A percentile compares a stretch with the other conserved stretches of the same genome.
Conservation (phyloP, 345 rosid species). For the Populus euphratica region DNA sequence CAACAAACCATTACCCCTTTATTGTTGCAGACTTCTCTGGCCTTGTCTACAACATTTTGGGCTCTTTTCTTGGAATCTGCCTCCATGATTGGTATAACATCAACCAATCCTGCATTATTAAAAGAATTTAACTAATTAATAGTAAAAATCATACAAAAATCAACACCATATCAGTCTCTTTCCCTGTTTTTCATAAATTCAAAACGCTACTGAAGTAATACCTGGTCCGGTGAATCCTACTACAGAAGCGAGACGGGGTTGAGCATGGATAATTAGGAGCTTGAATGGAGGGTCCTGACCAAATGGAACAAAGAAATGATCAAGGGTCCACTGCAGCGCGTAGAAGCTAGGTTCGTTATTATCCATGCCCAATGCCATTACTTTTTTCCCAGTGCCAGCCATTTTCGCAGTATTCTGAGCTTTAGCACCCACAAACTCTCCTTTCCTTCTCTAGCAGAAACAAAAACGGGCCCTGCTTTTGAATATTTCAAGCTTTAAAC, state of each 20-base stretch:
- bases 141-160: background rate
- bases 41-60: constrained; percentile 19
- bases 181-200: too few species aligned
- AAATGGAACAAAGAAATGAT: constrained; percentile 44
- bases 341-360: constrained; percentile 46
- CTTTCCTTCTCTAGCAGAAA: background rate
- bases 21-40: constrained; percentile 24
- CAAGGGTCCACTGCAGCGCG: constrained; percentile 55
- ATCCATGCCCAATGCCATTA: constrained; percentile 50
- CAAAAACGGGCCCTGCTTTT: too few species aligned
- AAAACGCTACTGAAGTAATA: background rate
- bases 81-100: constrained; percentile 30
- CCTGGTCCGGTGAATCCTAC: constrained; percentile 44
- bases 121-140: background rate
- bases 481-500: too few species aligned
- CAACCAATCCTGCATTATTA: constrained; percentile 14
- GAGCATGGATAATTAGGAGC: constrained; percentile 51
- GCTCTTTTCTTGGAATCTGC: constrained; percentile 34
- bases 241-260: constrained; percentile 31
- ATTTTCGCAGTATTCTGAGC: background rate
- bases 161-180: background rate
- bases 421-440: background rate
- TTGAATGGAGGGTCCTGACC: constrained; percentile 34
- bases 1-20: constrained; percentile 18
- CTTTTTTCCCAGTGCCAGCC: constrained; percentile 20